Base-by-base conservation (phyloP, 2,329 filamentous ascomycete species). In the Neofusicoccum umdonicola region DNA sequence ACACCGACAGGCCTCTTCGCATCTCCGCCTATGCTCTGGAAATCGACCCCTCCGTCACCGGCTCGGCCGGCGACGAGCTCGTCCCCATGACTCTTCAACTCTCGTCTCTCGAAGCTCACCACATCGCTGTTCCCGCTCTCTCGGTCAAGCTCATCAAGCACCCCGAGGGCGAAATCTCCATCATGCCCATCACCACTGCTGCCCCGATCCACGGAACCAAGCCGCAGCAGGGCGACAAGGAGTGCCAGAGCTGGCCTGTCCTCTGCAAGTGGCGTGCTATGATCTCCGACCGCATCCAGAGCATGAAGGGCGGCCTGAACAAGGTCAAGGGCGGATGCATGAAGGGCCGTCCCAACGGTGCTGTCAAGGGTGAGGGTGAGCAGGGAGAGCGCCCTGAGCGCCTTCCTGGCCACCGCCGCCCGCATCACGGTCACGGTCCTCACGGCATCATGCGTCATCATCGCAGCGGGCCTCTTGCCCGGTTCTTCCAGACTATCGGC, bases 401-500 rank as follows among this genome's bases (percentile, higher is more conserved):
- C 42, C 62, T 64, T 34, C 65, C 67, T 31, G 60, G 65, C 54
- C 72, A 72, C 57, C 68, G 68, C 62, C 67, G 68, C 9, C 68
- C 63, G 12, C 66, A 68, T 63, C 67, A 67, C 61, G 68, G 73
- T 47, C 71, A 67, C 62, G 68, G 73, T 47, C 71, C 71, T 57
- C 71, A 71, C 63, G 63, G 63, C 37, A 61, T 54, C 45, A 60
- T 65, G 45, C 70, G 66, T 65, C 73, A 70, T 65, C 73, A 77
- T 65, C 73, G 75, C 65, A 73, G 75, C 56, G 74, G 75, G 62
- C 48, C 57, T 35, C 71, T 74, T 45, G 68, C 73, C 70, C 75
- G 74, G 63, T 83, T 84, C 77, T 74, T 79, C 62, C 77, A 81
- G 66, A 76, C 87, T 31, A 68, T 87, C 52, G 81, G 82, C 71